A percentile compares a stretch with the other conserved stretches of the same genome.
phyloP scores from a whole-genome alignment of 305 asterid genomes.

The Solanum aculeatissimum region DNA sequence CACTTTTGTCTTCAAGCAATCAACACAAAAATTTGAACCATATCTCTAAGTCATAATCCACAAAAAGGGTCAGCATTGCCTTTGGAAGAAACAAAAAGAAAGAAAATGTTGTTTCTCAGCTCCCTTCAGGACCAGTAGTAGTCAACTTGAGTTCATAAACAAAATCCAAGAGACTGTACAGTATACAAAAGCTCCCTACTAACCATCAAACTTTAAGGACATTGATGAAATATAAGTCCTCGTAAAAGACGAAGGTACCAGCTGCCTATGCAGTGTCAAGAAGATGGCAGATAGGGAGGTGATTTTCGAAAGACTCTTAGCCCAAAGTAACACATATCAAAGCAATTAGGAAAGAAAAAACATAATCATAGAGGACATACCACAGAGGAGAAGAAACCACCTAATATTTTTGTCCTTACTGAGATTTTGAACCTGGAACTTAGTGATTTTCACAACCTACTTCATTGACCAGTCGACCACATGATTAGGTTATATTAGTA shows the following conservation, averaged over 20 bases:
- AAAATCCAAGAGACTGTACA: background rate
- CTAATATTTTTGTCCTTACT: background rate
- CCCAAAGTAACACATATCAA: too few species aligned
- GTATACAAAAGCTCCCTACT: background rate
- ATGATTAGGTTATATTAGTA: background rate
- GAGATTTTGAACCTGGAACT: background rate
- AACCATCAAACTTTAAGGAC: background rate
- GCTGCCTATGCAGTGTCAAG: too few species aligned
- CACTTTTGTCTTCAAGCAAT: background rate
- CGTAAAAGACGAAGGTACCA: background rate
- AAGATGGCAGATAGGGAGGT: too few species aligned
- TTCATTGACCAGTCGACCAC: background rate
- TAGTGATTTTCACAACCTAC: background rate
- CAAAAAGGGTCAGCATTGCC: background rate
- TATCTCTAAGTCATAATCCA: background rate
- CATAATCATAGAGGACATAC: background rate
- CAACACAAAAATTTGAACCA: background rate
- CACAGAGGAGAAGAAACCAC: background rate
- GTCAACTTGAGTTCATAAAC: too few species aligned
- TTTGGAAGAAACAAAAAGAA: background rate
- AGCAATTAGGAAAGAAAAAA: too few species aligned
- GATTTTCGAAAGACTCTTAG: too few species aligned
- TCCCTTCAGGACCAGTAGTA: background rate
- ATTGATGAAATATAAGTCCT: background rate
- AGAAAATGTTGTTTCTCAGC: background rate